These are phyloP conservation scores for Trichaptum fuscoviolaceum DNA, from an alignment of 768 basidiomycete genomes.

Conservation along the genomic window DNA sequence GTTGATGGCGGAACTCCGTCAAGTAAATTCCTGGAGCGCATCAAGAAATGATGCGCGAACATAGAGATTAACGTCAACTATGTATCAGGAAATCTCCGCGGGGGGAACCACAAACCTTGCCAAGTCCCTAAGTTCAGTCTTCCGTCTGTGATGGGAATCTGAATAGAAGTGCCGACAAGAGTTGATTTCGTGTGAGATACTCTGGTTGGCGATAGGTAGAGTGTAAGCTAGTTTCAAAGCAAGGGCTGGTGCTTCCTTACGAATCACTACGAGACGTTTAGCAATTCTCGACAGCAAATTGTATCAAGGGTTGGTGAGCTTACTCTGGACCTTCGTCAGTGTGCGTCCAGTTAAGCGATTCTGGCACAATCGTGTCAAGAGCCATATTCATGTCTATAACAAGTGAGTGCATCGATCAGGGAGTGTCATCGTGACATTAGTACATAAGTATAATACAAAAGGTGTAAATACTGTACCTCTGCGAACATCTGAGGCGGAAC, in stretches of 20 bases:
- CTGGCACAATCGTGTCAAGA: conserved; percentile 83
- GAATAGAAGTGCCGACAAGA: conserved; percentile 76
- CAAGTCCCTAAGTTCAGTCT: conserved; percentile 82
- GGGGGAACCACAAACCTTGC: conserved; percentile 56
- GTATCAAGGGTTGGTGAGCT: conserved; percentile 23
- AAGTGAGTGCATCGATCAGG: conserved; percentile 2
- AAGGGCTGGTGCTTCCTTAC: conserved; percentile 34
- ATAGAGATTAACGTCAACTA: neutral
- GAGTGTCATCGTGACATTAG: conserved; percentile 30
- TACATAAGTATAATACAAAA: conserved; percentile 13
- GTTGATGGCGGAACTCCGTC: conserved; percentile 70
- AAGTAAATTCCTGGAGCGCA: conserved; percentile 66
- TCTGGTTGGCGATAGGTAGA: conserved; percentile 29
- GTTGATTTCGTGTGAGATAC: conserved; percentile 91
- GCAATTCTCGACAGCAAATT: neutral
- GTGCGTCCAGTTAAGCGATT: conserved; percentile 75
- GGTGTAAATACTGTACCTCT: conserved; percentile 27
- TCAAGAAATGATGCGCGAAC: neutral
- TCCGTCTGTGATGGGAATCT: conserved; percentile 79
- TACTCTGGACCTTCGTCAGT: conserved; percentile 92
- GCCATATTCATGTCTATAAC: conserved; percentile 90
- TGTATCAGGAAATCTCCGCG: conserved; percentile 1
- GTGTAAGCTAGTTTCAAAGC: conserved; percentile 8
- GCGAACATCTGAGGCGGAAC: conserved; percentile 33
- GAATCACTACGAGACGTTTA: conserved; percentile 54